A percentile compares a stretch with the other conserved stretches of the same genome.
phyloP scores from a whole-genome alignment of 495 filamentous ascomycete species.

The Lophium mytilinum region DNA sequence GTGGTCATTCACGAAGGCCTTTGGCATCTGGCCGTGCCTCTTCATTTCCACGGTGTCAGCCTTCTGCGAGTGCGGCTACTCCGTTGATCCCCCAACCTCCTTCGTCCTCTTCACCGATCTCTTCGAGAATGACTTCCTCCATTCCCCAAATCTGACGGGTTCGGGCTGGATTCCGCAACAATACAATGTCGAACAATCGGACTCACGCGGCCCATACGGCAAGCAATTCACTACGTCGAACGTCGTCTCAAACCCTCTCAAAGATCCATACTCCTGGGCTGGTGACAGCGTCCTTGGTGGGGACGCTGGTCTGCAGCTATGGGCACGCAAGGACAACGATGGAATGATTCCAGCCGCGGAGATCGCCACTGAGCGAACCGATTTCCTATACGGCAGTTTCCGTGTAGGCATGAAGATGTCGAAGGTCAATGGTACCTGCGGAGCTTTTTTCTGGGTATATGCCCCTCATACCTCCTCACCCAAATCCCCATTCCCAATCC shows the following conservation, averaged over 20 bases:
- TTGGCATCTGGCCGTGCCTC: no score
- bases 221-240: conserved; percentile 50
- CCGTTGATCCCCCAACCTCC: conserved; percentile 31
- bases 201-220: conserved; percentile 55
- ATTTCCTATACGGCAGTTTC: conserved; percentile 59
- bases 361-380: conserved; percentile 46
- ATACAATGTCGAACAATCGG: conserved; percentile 49
- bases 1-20: no score
- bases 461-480: background rate
- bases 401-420: conserved; percentile 57
- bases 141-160: conserved; percentile 37
- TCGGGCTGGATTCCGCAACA: conserved; percentile 53
- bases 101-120: conserved; percentile 54
- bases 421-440: conserved; percentile 54
- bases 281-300: conserved; percentile 39
- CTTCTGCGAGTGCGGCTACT: conserved; percentile 67
- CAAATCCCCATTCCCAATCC: no score
- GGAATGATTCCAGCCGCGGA: conserved; percentile 53
- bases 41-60: conserved; percentile 28
- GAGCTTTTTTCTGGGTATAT: conserved; percentile 68
- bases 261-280: conserved; percentile 30
- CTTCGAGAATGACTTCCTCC: conserved; percentile 60
- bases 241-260: conserved; percentile 45
- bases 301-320: conserved; percentile 51
- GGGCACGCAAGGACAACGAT: conserved; percentile 42